phyloP scores from a whole-genome alignment of 2,329 filamentous ascomycete genomes.

The Fusarium irregulare region DNA sequence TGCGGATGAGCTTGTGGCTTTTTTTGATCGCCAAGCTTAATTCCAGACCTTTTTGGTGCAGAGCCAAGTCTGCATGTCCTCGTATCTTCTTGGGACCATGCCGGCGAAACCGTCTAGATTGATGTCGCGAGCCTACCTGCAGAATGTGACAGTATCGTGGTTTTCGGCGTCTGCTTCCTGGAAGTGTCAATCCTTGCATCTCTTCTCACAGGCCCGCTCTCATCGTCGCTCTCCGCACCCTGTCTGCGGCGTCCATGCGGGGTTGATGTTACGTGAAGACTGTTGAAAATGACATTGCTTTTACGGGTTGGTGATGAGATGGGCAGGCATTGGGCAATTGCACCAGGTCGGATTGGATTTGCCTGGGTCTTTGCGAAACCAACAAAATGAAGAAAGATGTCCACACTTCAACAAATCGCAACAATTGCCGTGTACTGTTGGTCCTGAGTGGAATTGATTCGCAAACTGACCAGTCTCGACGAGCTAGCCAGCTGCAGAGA shows the following conservation, averaged over 20 bases:
- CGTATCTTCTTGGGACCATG: accelerated
- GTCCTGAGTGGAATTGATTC: not conserved
- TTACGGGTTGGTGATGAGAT: not conserved
- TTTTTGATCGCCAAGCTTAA: not conserved
- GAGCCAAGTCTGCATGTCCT: not conserved
- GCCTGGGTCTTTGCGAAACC: not conserved
- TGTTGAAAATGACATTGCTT: not conserved
- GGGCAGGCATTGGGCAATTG: too few relatives aligned
- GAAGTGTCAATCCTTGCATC: not conserved
- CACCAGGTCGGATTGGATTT: too few relatives aligned
- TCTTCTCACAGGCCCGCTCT: not conserved
- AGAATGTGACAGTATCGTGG: accelerated
- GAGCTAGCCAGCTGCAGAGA: not conserved
- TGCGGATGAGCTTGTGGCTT: conserved; percentile 19
- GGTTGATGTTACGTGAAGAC: not conserved
- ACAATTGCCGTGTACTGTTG: not conserved
- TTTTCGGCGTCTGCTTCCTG: not conserved
- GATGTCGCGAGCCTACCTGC: not conserved
- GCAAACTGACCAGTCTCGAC: not conserved
- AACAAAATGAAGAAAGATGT: not conserved
- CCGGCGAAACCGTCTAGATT: accelerated
- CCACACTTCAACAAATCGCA: not conserved
- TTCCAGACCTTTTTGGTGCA: not conserved
- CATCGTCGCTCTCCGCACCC: not conserved
- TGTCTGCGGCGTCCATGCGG: not conserved